Evolutionary conservation across 2,329 filamentous ascomycete species (phyloP), one percentile per base, ranked within the genome.

Genomic region (Pezicula radicicola): DNA sequence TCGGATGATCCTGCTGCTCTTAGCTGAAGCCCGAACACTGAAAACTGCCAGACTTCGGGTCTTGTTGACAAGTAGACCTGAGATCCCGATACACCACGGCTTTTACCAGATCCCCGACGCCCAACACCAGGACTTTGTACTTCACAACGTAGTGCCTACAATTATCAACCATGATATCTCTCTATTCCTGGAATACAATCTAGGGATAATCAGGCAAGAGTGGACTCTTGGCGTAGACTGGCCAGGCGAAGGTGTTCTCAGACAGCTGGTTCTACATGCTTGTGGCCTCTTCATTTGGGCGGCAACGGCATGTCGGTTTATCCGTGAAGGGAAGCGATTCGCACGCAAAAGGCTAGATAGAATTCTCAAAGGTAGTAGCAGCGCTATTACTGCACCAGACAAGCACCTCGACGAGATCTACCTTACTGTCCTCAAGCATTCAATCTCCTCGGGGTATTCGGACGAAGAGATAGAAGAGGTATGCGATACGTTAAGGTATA

Each of bases 41-140:
- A 50, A 44, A 33, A 55, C 18, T 30, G 37, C 50, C 15, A 46
- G 28, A 35, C 40, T 63, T 16, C 56, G 60, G 37, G 47, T 62
- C 19, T 58, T 64, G 39, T 25, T 64, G 2, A 64, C 62, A 9
- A 62, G 62, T 46, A 55, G 62, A 48, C 62, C 58, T 5, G 56
- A 62, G 35, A 40, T 50, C 18, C 54, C 54, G 25, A 59, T 64
- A 44, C 49, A 45, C 18, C 27, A 43, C 18, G 46, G 52, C n/a
- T 58, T 65, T 41, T 10, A 42, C 4, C 18, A 50, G 7, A 53
- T 60, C 4, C 43, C 33, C 16, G 40, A 51, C 10, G 21, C n/a
- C 15, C 37, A 49, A 12, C 35, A 59, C 47, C 50, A 55, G 15
- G 58, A 63, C 39, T 52, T 61, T 30, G 50, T 57, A 9, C 54